phyloP scores from a whole-genome alignment of 495 filamentous ascomycete species.

The Cryomyces antarcticus region DNA sequence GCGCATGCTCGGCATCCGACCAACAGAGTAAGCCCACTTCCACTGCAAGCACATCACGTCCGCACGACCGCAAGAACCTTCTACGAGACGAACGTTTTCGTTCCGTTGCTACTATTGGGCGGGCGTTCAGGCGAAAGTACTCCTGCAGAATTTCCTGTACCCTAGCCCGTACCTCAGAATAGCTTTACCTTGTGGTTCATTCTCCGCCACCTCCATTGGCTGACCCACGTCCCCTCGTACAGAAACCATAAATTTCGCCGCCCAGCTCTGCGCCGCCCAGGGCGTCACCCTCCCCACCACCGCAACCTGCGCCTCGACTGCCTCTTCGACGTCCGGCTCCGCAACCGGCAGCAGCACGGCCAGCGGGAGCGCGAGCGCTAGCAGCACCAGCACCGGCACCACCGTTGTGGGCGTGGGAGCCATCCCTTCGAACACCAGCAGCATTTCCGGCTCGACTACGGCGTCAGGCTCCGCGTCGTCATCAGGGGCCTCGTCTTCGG shows the following conservation, averaged over 20 bases:
- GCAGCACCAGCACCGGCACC: conserved; percentile 1
- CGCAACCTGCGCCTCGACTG: conserved; percentile 11
- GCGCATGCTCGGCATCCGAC: conserved; percentile 30
- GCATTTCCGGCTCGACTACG: not conserved
- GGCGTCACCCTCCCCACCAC: conserved; percentile 11
- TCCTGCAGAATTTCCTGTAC: too few species aligned
- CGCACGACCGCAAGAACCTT: not conserved
- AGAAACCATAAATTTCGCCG: conserved; percentile 31
- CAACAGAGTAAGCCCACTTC: conserved; percentile 28
- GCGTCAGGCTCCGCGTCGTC: not conserved
- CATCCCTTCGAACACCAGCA: not conserved
- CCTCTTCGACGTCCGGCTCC: not conserved
- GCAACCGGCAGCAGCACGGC: conserved; percentile 1
- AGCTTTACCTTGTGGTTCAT: too few species aligned
- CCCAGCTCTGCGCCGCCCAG: conserved; percentile 25
- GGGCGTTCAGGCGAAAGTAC: too few species aligned
- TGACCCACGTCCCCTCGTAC: not conserved
- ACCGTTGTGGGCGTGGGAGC: not conserved
- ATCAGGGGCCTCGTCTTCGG: not conserved
- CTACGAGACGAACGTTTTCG: too few species aligned
- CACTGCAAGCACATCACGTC: not conserved
- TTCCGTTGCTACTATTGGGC: too few species aligned
- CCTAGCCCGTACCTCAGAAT: too few species aligned
- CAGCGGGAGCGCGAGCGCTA: not conserved
- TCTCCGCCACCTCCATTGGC: too few species aligned